A percentile compares a stretch with the other conserved stretches of the same genome.
Evolutionary conservation across 306 rosid genomes (phyloP).

Genomic region (Trifolium pratense): DNA sequence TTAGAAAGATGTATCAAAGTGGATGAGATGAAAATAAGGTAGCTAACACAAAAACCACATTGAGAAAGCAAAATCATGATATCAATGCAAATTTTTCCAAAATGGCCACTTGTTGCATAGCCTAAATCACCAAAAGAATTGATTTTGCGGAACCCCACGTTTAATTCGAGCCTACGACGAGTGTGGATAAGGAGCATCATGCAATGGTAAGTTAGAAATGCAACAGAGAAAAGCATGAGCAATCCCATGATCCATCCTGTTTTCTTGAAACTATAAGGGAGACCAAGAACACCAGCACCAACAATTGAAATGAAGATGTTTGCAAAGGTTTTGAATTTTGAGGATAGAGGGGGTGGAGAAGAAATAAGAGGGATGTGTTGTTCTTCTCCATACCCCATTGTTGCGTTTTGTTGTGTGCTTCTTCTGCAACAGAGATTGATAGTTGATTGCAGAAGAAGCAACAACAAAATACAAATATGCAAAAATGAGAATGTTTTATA

Average conservation of each 20-base stretch:
- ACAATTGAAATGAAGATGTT: constrained; percentile 70
- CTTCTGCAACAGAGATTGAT: constrained; percentile 18
- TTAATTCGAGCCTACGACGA: constrained; percentile 61
- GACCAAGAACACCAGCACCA: constrained; percentile 71
- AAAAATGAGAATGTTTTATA: neutral
- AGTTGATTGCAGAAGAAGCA: constrained; percentile 30
- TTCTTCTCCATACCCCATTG: constrained; percentile 42
- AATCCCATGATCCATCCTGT: constrained; percentile 70
- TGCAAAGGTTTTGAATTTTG: constrained; percentile 66
- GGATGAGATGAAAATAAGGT: constrained; percentile 63
- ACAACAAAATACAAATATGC: neutral
- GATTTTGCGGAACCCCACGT: constrained; percentile 40
- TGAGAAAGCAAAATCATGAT: constrained; percentile 61
- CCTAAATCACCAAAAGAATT: constrained; percentile 71
- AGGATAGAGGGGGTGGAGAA: constrained; percentile 49
- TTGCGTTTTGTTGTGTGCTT: neutral
- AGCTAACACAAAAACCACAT: constrained; percentile 64
- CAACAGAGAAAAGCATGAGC: constrained; percentile 56
- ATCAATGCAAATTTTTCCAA: constrained; percentile 55
- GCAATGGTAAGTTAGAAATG: constrained; percentile 62
- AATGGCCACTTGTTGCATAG: constrained; percentile 48
- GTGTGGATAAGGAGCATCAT: constrained; percentile 73
- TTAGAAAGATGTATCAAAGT: constrained; percentile 51
- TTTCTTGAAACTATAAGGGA: constrained; percentile 66
- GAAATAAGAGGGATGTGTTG: constrained; percentile 52